Evolutionary conservation across 2,329 filamentous ascomycete species (phyloP).

Genomic region (Ophiocordyceps polyrhachis-furcata): DNA sequence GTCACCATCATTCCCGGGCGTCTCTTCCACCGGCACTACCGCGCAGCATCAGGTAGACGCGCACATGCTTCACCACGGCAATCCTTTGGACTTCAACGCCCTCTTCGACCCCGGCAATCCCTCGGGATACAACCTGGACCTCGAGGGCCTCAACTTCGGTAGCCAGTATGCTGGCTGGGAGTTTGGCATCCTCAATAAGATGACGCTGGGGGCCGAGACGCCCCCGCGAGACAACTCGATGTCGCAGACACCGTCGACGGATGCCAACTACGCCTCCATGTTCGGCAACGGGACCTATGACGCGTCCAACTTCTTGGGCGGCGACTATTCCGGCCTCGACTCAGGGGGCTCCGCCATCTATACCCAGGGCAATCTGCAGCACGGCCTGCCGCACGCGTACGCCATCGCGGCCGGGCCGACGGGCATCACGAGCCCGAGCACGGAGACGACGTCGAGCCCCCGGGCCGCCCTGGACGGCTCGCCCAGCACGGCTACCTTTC

Average conservation of each 20-base stretch:
- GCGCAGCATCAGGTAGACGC: constrained; percentile 25
- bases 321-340: constrained; percentile 35
- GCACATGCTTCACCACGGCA: constrained; percentile 29
- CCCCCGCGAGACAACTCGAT: constrained; percentile 46
- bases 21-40: constrained; percentile 19
- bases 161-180: constrained; percentile 93
- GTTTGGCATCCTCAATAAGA: constrained; percentile 90
- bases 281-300: constrained; percentile 35
- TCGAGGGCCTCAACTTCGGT: constrained; percentile 73
- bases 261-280: constrained; percentile 23
- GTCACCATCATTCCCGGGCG: constrained; percentile 49
- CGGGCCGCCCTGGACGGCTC: constrained; percentile 40
- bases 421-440: constrained; percentile 44
- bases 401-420: constrained; percentile 44
- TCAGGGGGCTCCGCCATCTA: constrained; percentile 26
- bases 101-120: constrained; percentile 87
- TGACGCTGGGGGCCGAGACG: constrained; percentile 61
- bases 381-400: constrained; percentile 45
- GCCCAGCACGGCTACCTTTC: constrained; percentile 13
- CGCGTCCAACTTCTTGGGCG: constrained; percentile 23
- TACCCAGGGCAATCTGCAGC: constrained; percentile 38
- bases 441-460: constrained; percentile 42
- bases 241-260: constrained; percentile 19
- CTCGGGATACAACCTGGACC: constrained; percentile 85
- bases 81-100: constrained; percentile 32